These are phyloP conservation scores for Yarrowia bubula DNA, from an alignment of 805 yeast genomes.

Conservation along the genomic window DNA sequence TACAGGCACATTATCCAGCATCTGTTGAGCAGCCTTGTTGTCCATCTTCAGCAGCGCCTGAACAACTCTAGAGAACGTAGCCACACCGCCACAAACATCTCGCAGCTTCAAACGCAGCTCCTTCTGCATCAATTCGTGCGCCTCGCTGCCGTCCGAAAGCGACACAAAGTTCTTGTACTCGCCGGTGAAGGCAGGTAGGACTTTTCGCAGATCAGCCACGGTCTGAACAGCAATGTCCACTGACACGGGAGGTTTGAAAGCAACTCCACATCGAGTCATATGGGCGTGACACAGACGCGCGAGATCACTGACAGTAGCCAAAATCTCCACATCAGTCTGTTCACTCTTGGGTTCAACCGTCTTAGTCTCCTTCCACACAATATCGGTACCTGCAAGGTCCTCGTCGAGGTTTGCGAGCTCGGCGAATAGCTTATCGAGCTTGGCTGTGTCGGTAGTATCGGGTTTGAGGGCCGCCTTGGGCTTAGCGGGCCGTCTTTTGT, in stretches of 20 bases:
- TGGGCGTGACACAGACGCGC: constrained; percentile 66
- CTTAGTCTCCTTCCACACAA: constrained; percentile 20
- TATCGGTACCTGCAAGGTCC: constrained; percentile 4
- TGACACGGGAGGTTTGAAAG: constrained; percentile 60
- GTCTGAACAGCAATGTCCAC: constrained; percentile 51
- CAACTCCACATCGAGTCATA: constrained; percentile 70
- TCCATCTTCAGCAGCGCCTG: constrained; percentile 16
- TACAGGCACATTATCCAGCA: constrained; percentile 17
- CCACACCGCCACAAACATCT: constrained; percentile 5
- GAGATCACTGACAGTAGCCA: constrained; percentile 59
- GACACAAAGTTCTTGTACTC: constrained; percentile 25
- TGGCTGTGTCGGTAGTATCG: constrained; percentile 8
- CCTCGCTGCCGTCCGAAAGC: constrained; percentile 7
- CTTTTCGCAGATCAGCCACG: constrained; percentile 41
- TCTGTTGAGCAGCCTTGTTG: not conserved
- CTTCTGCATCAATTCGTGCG: constrained; percentile 4
- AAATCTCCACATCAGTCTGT: constrained; percentile 40
- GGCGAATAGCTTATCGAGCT: constrained; percentile 7
- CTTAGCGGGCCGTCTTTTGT: constrained; percentile 14
- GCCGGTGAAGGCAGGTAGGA: constrained; percentile 20
- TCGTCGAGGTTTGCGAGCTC: constrained; percentile 23
- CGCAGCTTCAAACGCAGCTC: constrained; percentile 12
- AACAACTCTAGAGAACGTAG: constrained; percentile 13
- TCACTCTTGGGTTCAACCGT: not conserved
- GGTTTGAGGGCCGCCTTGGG: constrained; percentile 18